Conservation (phyloP, 2,329 filamentous ascomycete species). For the Beauveria pseudobassiana region DNA sequence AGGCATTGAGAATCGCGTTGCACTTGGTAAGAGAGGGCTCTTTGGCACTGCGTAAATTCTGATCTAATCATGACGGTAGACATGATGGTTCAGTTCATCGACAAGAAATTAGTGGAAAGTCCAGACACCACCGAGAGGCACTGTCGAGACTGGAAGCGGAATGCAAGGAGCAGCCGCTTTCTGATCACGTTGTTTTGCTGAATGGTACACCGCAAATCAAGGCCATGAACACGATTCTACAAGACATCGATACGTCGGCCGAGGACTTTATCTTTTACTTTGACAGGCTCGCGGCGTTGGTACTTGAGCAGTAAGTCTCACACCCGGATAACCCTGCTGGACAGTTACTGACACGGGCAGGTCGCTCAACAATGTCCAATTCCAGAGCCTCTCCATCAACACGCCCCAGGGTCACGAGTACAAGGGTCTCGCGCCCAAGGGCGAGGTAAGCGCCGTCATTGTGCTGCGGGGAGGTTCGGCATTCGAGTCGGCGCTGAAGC, state of each 20-base stretch:
- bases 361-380: constrained; percentile 70
- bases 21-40: constrained; percentile 53
- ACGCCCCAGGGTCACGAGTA: constrained; percentile 69
- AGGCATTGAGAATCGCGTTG: constrained; percentile 89
- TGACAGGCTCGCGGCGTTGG: constrained; percentile 74
- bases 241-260: constrained; percentile 66
- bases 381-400: constrained; percentile 52
- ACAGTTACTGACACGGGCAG: constrained; percentile 32
- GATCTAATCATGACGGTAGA: constrained; percentile 34
- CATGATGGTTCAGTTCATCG: constrained; percentile 92
- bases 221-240: constrained; percentile 86
- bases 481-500: constrained; percentile 78
- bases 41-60: not conserved
- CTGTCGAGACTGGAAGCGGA: constrained; percentile 68
- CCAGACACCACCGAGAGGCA: constrained; percentile 70
- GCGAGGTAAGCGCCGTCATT: constrained; percentile 76
- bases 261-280: constrained; percentile 99
- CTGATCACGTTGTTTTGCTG: constrained; percentile 66
- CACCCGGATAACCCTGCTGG: too few species aligned
- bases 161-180: constrained; percentile 64
- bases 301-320: constrained; percentile 63
- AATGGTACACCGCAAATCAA: constrained; percentile 71
- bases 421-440: constrained; percentile 60
- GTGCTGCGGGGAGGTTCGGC: constrained; percentile 83
- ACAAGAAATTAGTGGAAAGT: constrained; percentile 84